phyloP scores from a whole-genome alignment of 2,329 filamentous ascomycete species.

The Penicillium sp. region DNA sequence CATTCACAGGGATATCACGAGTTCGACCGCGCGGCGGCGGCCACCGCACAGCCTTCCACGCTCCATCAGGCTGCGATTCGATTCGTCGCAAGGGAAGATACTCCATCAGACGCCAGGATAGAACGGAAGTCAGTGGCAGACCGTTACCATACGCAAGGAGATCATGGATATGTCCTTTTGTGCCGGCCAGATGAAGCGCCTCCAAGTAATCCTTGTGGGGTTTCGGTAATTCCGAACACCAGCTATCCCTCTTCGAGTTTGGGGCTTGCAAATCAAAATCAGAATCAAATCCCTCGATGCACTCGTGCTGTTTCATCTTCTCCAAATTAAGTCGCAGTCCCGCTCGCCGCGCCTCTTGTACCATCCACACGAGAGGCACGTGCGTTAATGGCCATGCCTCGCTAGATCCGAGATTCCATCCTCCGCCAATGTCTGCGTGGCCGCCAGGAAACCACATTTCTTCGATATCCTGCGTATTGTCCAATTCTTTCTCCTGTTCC shows the following conservation, averaged over 20 bases:
- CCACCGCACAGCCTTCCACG: conserved; percentile 71
- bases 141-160: conserved; percentile 62
- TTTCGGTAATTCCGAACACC: not conserved
- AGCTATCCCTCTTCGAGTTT: conserved; percentile 15
- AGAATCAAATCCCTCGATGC: conserved; percentile 11
- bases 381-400: conserved; percentile 61
- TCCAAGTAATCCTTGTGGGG: not conserved
- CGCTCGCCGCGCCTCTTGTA: conserved; percentile 59
- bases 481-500: not conserved
- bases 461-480: conserved; percentile 60
- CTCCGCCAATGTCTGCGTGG: conserved; percentile 73
- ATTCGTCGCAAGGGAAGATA: conserved; percentile 72
- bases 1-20: conserved; percentile 66
- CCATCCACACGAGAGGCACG: conserved; percentile 67
- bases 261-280: conserved; percentile 32
- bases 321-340: conserved; percentile 63
- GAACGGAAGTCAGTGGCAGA: conserved; percentile 50
- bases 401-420: conserved; percentile 57
- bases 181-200: not conserved
- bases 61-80: conserved; percentile 56
- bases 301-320: conserved; percentile 22
- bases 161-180: conserved; percentile 58
- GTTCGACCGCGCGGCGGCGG: conserved; percentile 70
- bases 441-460: conserved; percentile 71
- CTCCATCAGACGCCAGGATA: conserved; percentile 71